Percentiles rank a stretch among this genome's conserved stretches.
Evolutionary conservation across 768 basidiomycete genomes (phyloP).

Genomic region (Plicaturopsis crispa): DNA sequence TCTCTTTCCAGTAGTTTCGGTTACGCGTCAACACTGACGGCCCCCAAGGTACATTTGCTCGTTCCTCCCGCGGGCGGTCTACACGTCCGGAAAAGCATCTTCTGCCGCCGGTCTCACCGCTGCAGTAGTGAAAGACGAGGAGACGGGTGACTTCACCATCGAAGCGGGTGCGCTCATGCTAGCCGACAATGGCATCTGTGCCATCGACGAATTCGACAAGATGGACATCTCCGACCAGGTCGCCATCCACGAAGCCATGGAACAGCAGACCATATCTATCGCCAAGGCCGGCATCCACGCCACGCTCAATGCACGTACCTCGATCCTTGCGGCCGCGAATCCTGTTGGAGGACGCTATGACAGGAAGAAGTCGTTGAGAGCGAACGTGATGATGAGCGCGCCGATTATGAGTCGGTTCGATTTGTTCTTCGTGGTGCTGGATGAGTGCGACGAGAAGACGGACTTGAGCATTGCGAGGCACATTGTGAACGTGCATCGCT

Average conservation of each 20-base stretch:
- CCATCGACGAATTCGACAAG: constrained; percentile 99
- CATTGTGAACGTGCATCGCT: constrained; percentile 96
- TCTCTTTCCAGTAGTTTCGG: constrained; percentile 7
- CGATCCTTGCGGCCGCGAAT: constrained; percentile 96
- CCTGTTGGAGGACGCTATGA: constrained; percentile 97
- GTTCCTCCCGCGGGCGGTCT: constrained; percentile 95
- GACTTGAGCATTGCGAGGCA: constrained; percentile 93
- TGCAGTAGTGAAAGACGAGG: constrained; percentile 96
- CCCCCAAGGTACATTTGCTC: constrained; percentile 84
- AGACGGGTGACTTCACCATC: constrained; percentile 98
- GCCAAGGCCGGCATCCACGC: constrained; percentile 99
- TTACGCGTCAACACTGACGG: constrained; percentile 2
- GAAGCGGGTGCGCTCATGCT: constrained; percentile 99
- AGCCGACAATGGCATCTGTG: constrained; percentile 98
- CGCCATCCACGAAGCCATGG: constrained; percentile 99
- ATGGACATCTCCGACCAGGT: constrained; percentile 99
- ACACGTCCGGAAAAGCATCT: constrained; percentile 99
- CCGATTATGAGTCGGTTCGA: constrained; percentile 99
- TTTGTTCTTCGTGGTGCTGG: constrained; percentile 95
- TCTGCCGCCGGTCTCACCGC: constrained; percentile 98
- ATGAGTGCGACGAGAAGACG: constrained; percentile 90
- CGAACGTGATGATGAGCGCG: constrained; percentile 95
- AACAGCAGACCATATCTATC: constrained; percentile 99
- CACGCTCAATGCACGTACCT: constrained; percentile 94
- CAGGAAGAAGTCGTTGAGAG: constrained; percentile 82